phyloP scores from a whole-genome alignment of 2,329 filamentous ascomycete genomes.

The Neofusicoccum sp. region DNA sequence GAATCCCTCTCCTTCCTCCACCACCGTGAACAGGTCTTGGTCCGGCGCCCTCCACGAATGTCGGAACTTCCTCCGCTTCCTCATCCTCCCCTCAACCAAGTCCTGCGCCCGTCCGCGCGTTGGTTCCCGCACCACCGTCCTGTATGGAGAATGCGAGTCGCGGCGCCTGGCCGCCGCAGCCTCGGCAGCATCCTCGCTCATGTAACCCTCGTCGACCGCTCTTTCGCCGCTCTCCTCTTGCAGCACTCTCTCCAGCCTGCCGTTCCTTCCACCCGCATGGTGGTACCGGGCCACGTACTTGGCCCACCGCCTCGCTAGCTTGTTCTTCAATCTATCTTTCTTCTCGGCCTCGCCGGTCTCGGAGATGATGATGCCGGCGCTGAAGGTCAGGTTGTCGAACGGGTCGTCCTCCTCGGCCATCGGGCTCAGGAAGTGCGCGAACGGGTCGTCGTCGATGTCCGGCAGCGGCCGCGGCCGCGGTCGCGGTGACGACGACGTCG shows the following conservation, averaged over 20 bases:
- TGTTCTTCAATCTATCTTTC: conserved; percentile 41
- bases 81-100: conserved; percentile 28
- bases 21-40: conserved; percentile 45
- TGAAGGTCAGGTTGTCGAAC: conserved; percentile 34
- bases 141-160: conserved; percentile 17
- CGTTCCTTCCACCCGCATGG: conserved; percentile 23
- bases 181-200: conserved; percentile 13
- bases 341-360: conserved; percentile 34
- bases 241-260: not conserved
- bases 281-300: conserved; percentile 43
- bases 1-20: conserved; percentile 43
- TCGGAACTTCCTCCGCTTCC: conserved; percentile 30
- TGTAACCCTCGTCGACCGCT: conserved; percentile 22
- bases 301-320: conserved; percentile 44
- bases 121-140: conserved; percentile 34
- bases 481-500: not conserved
- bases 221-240: conserved; percentile 16
- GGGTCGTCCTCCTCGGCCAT: conserved; percentile 43
- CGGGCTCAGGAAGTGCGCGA: conserved; percentile 46
- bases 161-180: not conserved
- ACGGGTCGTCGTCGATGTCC: conserved; percentile 47
- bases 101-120: conserved; percentile 42
- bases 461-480: conserved; percentile 28
- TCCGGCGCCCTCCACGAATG: conserved; percentile 47
- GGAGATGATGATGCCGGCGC: conserved; percentile 41